phyloP scores from a whole-genome alignment of 306 rosid genomes.

The Vigna radiata region DNA sequence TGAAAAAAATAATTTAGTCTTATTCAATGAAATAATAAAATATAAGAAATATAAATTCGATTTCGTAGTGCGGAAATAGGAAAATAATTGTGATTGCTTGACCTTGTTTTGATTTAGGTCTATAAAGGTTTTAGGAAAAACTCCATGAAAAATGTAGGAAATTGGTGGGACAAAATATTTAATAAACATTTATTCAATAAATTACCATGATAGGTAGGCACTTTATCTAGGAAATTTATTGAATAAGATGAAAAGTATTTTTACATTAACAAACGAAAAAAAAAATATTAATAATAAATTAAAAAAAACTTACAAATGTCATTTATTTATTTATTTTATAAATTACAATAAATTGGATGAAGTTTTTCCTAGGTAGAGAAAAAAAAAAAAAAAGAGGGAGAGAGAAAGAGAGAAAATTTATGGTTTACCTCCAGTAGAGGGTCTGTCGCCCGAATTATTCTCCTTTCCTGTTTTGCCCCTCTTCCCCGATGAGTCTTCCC shows the following conservation, averaged over 20 bases:
- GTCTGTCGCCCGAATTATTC: slow-evolving; percentile 64
- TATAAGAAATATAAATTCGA: no score
- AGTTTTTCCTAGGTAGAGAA: not conserved
- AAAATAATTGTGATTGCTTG: slow-evolving; percentile 2
- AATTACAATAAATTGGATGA: not conserved
- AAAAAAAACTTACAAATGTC: not conserved
- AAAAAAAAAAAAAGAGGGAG: no score
- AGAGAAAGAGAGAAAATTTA: no score
- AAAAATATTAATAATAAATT: not conserved
- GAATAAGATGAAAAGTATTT: not conserved
- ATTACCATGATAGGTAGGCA: not conserved
- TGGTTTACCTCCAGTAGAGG: slow-evolving; percentile 63
- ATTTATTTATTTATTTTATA: not conserved
- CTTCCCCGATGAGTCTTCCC: slow-evolving; percentile 83
- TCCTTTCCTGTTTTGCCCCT: slow-evolving; percentile 96
- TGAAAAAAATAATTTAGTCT: no score
- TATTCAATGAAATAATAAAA: no score
- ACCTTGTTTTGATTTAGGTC: slow-evolving; percentile 26
- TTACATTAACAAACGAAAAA: not conserved
- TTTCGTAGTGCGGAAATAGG: not conserved
- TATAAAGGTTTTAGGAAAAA: not conserved
- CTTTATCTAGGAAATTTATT: not conserved
- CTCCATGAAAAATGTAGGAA: not conserved
- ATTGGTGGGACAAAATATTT: slow-evolving; percentile 19
- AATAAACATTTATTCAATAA: not conserved